Evolutionary conservation across 2,329 filamentous ascomycete species (phyloP).

Genomic region (Didymosphaeria variabile): DNA sequence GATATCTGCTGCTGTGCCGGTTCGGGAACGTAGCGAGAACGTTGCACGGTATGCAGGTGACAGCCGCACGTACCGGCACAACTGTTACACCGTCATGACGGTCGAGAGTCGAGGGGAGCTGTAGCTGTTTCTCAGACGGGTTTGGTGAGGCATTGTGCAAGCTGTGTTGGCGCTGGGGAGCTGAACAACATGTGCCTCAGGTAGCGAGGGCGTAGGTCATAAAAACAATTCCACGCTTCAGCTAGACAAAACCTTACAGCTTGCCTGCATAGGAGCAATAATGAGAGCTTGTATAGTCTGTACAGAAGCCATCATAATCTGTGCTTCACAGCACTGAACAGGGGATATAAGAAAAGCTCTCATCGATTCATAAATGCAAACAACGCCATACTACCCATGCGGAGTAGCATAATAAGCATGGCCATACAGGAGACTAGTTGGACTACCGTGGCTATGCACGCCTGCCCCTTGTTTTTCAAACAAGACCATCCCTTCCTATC

Average conservation of each 20-base stretch:
- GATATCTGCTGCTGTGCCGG: not conserved
- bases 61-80: slow-evolving; percentile 8
- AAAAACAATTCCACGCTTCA: not conserved
- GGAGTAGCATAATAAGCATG: slow-evolving; percentile 9
- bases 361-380: slow-evolving; percentile 7
- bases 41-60: slow-evolving; percentile 4
- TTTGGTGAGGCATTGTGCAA: slow-evolving; percentile 10
- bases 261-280: slow-evolving; percentile 5
- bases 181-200: not conserved
- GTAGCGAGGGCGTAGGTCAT: not conserved
- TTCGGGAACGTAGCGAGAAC: not conserved
- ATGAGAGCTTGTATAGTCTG: not conserved
- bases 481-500: not conserved
- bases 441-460: not conserved
- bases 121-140: not conserved
- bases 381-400: slow-evolving; percentile 17
- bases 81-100: slow-evolving; percentile 4
- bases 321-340: not conserved
- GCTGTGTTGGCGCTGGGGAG: slow-evolving; percentile 1
- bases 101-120: not conserved
- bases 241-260: not conserved
- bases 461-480: not conserved
- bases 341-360: not conserved
- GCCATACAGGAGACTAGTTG: slow-evolving; percentile 4
- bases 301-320: not conserved